Conservation (phyloP, 345 rosid species). For the Populus simonii region DNA sequence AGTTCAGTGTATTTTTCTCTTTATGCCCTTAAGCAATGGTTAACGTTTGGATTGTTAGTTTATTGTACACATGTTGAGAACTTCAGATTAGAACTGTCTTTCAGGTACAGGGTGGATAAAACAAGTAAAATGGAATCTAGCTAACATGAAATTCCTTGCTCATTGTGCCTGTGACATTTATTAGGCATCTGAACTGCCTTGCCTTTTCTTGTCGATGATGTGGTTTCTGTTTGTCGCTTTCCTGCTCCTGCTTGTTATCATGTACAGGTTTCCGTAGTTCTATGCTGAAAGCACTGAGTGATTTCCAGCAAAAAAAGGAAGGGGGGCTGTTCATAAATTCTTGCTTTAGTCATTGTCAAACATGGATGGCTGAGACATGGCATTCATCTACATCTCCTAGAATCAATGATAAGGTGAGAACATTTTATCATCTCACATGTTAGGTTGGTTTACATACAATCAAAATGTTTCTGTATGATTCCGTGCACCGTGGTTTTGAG, state of each 20-base stretch:
- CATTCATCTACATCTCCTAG: conserved; percentile 66
- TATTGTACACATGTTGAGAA: no score
- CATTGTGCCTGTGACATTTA: no score
- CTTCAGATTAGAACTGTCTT: no score
- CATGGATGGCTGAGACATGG: conserved; percentile 61
- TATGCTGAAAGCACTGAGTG: conserved; percentile 47
- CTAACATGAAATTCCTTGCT: no score
- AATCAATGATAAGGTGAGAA: conserved; percentile 57
- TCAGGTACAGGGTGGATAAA: no score
- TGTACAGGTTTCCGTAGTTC: conserved; percentile 65
- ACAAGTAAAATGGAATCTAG: no score
- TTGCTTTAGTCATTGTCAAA: conserved; percentile 80
- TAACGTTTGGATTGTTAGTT: no score
- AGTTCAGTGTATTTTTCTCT: no score
- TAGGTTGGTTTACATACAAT: neutral
- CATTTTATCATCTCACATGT: neutral
- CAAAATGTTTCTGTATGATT: neutral
- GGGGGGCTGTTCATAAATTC: conserved; percentile 79
- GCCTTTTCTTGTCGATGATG: neutral
- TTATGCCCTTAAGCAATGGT: no score
- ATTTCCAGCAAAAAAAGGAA: conserved; percentile 41
- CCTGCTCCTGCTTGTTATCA: neutral
- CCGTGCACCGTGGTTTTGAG: neutral
- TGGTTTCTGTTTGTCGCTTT: neutral
- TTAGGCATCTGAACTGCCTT: no score